Evolutionary conservation across 2,329 filamentous ascomycete genomes (phyloP), one percentile per base, ranked within the genome.

Genomic region (Purpureocillium lavendulum): DNA sequence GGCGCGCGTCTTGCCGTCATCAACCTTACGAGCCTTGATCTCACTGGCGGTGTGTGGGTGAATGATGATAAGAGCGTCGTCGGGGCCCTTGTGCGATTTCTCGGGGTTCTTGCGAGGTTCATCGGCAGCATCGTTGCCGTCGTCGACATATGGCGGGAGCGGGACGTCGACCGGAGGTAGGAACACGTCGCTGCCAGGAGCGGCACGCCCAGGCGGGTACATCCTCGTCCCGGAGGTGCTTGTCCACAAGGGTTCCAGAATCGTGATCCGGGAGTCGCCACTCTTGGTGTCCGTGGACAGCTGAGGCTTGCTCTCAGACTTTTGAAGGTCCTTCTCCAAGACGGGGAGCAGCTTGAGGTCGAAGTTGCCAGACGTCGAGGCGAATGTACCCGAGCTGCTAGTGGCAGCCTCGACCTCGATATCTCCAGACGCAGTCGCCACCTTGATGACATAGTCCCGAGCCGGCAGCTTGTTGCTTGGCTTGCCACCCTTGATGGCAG

Each of bases 181-280:
- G 18, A 35, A 26, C n/a, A 12, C 9, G 26, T 35, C 14, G 21
- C n/a, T 11, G 14, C 28, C 34, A n/a, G 12, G 10, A 4, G 24
- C 21, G 21, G 34, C 14, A 21, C 13, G 24, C 14, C 24, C 11
- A 3, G 34, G 34, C 1, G 24, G 24, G 11, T 29, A 29, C 36
- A 33, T 40, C 14, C 18, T 35, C 37, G 36, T 13, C 16, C 34
- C 34, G 33, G 43, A 36, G 14, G 15, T 36, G 36, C 41, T 47
- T 30, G 58, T 59, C 65, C 69, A 72, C 9, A 69, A 7, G 3
- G 69, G 68, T 18, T 72, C 69, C 3, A 66, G 50, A 1, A 75
- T 43, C 0, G 42, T 49, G 2, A 75, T 41, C 1, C 47, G 46
- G 0, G 61, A 64, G 3, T 46, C 41, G 24, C 71, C 72, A 44